Base-by-base conservation (phyloP, 2,329 filamentous ascomycete species). In the Penicillium decumbens region DNA sequence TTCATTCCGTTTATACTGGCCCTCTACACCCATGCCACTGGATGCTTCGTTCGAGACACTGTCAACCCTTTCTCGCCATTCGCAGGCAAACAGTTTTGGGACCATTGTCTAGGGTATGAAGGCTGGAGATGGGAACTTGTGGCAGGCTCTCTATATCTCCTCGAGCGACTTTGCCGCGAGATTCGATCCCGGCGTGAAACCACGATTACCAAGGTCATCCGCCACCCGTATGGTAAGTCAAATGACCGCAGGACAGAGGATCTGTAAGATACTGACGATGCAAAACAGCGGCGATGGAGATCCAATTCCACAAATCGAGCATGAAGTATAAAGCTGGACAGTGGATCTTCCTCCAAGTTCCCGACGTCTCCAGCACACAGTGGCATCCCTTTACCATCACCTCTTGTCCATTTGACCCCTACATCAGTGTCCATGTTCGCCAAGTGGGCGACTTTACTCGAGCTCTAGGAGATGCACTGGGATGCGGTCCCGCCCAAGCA, bases 301-400 rank as follows among this genome's bases (percentile, higher is more conserved):
- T 98, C 55, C 93, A 98, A 69, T 97, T 98, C 75, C 81, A 80
- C 69, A 98, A 98, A 76, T 89, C 92, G 4, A 93, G 87, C 50
- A 95, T 98, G 86, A 89, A 84, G 66, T 98, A 98, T 82, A 97
- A 95, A 80, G 87, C 93, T 12, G 93, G 93, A 28, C 93, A 98
- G 74, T 98, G 92, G 91, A 83, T 97, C 32, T 97, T 97, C 77
- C 79, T 98, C 51, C 92, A 97, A 70, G 85, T 95, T 23, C 93
- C 93, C 0, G 85, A 88, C 6, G 83, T 98, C 46, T 95, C 89
- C 57, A 82, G 79, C 62, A 85, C 89, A 66, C 90, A 98, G 75
- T 98, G 93, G 93, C 93, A 98, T 73, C 93, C 93, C 1, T 98
- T 97, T 69, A 98, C 93, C 65, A 97, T 98, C 71, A 98, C 93